Conservation (phyloP, 2,329 filamentous ascomycete species). For the Arthrobotrys megalospora region DNA sequence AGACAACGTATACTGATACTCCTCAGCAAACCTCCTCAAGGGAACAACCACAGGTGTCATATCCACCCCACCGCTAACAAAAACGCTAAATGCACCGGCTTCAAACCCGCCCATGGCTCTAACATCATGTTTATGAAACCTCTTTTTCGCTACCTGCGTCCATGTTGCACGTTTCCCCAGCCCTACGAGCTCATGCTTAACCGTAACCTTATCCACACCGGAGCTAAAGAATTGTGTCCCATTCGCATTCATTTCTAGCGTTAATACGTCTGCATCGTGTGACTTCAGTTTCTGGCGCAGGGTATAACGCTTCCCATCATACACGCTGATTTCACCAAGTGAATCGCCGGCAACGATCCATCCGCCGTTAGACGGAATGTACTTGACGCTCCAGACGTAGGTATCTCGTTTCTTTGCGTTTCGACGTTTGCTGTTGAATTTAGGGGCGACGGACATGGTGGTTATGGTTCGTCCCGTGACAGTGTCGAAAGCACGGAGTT, state of each 20-base stretch:
- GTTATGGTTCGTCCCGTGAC: slow-evolving; percentile 81
- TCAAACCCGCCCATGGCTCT: slow-evolving; percentile 95
- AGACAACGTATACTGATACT: slow-evolving; percentile 86
- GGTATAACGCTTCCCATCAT: slow-evolving; percentile 93
- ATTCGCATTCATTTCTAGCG: slow-evolving; percentile 84
- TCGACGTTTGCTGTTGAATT: slow-evolving; percentile 73
- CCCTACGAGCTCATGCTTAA: slow-evolving; percentile 80
- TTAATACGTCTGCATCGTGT: slow-evolving; percentile 91
- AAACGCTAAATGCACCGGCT: slow-evolving; percentile 83
- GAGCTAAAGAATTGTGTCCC: slow-evolving; percentile 88
- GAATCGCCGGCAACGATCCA: slow-evolving; percentile 92
- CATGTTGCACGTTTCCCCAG: slow-evolving; percentile 77
- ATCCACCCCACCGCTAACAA: slow-evolving; percentile 93
- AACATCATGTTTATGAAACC: slow-evolving; percentile 93
- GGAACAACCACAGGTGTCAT: slow-evolving; percentile 86
- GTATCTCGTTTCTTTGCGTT: slow-evolving; percentile 76
- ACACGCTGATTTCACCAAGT: slow-evolving; percentile 91
- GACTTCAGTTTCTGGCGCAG: slow-evolving; percentile 87
- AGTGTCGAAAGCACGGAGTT: slow-evolving; percentile 91
- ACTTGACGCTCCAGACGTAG: slow-evolving; percentile 95
- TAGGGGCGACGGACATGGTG: slow-evolving; percentile 87
- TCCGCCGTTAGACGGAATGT: slow-evolving; percentile 74
- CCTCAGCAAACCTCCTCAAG: slow-evolving; percentile 80
- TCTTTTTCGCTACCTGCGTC: slow-evolving; percentile 86
- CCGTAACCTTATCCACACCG: slow-evolving; percentile 90